A percentile compares a stretch with the other conserved stretches of the same genome.
Evolutionary conservation across 345 rosid genomes (phyloP).

Genomic region (Ceriops zippeliana): DNA sequence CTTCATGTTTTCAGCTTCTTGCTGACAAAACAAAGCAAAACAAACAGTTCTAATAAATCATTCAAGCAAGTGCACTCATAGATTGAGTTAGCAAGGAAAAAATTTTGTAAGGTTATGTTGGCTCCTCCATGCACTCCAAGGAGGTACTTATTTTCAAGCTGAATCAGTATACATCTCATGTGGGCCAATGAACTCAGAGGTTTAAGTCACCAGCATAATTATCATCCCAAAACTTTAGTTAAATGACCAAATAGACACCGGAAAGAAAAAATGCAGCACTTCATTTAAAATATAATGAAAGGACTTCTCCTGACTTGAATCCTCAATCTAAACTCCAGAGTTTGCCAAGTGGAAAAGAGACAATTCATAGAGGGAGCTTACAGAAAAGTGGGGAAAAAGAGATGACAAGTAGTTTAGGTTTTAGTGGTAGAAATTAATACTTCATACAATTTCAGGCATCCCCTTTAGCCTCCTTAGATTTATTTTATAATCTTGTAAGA

Average conservation of each 20-base stretch:
- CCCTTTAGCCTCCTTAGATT: background rate
- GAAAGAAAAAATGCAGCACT: background rate
- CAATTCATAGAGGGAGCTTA: background rate
- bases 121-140: no score
- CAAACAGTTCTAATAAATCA: conserved; percentile 3
- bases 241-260: no score
- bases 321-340: background rate
- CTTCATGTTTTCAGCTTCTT: conserved; percentile 63
- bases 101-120: background rate
- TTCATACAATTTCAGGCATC: conserved; percentile 2
- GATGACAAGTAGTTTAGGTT: background rate
- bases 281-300: no score
- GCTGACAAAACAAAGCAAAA: conserved; percentile 39
- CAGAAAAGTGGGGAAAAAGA: background rate
- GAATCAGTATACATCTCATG: no score
- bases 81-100: background rate
- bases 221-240: no score
- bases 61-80: conserved; percentile 4
- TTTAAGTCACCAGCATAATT: background rate
- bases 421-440: background rate
- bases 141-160: no score
- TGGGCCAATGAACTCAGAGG: background rate
- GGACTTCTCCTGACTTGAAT: background rate
- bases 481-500: background rate
- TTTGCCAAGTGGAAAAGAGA: background rate